Evolutionary conservation across 768 basidiomycete genomes (phyloP).

Genomic region (Dacryopinax primogenitus): DNA sequence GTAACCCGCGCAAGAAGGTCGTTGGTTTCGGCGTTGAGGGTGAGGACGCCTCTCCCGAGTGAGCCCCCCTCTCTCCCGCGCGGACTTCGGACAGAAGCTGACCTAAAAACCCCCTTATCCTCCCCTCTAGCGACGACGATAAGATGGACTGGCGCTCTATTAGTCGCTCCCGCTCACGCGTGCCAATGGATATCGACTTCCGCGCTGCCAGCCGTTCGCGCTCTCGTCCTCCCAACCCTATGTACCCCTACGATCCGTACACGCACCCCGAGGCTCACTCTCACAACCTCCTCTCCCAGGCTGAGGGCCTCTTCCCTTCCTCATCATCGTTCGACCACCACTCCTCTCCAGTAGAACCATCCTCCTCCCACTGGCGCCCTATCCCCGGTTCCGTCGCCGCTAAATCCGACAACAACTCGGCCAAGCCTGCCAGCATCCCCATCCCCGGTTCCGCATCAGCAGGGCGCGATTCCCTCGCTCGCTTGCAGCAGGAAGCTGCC

Average conservation of each 20-base stretch:
- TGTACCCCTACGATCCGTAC: constrained; percentile 37
- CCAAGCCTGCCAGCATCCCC: constrained; percentile 24
- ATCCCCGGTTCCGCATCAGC: constrained; percentile 34
- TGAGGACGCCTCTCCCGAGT: constrained; percentile 58
- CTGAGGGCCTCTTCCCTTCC: constrained; percentile 14
- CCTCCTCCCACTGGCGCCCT: background rate
- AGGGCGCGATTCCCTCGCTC: constrained; percentile 7
- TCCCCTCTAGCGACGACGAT: constrained; percentile 29
- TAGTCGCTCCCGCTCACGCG: constrained; percentile 25
- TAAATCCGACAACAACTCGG: constrained; percentile 5
- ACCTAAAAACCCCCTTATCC: constrained; percentile 19
- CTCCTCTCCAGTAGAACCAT: constrained; percentile 5
- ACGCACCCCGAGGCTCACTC: constrained; percentile 30
- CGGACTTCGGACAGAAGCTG: constrained; percentile 16
- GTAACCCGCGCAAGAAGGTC: constrained; percentile 22
- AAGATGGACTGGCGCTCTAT: constrained; percentile 86
- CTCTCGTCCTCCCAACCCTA: constrained; percentile 60
- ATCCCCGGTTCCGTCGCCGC: background rate
- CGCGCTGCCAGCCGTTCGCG: constrained; percentile 63
- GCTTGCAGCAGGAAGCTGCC: background rate
- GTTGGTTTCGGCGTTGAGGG: constrained; percentile 21
- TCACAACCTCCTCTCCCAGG: constrained; percentile 23
- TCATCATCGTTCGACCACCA: too few species aligned
- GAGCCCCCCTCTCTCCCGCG: constrained; percentile 26
- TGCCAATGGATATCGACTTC: constrained; percentile 28